Conservation (phyloP, 768 basidiomycete species). For the Lentinula sp. region DNA sequence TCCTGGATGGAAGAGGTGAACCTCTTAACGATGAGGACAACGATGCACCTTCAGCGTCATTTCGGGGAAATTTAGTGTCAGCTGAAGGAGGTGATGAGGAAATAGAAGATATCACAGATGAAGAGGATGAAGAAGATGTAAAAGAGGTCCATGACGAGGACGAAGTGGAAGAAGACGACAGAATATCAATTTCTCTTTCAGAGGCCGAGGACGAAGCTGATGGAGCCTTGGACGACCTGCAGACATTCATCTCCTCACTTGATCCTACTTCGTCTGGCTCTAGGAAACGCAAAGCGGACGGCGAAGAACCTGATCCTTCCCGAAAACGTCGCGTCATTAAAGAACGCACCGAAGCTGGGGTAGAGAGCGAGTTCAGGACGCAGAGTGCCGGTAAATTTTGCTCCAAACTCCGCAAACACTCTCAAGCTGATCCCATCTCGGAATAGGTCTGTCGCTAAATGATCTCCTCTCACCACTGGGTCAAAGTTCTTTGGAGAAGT, state of each 20-base stretch:
- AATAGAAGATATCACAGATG: slow-evolving; percentile 22
- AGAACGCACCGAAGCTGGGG: slow-evolving; percentile 74
- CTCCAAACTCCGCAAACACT: neutral
- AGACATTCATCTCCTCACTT: slow-evolving; percentile 65
- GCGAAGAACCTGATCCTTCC: slow-evolving; percentile 24
- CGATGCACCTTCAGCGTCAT: slow-evolving; percentile 26
- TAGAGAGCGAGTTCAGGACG: slow-evolving; percentile 76
- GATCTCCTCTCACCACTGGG: slow-evolving; percentile 74
- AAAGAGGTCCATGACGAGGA: slow-evolving; percentile 19
- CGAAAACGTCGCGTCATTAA: slow-evolving; percentile 58
- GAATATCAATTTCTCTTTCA: slow-evolving; percentile 36
- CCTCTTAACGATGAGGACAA: slow-evolving; percentile 32
- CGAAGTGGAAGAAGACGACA: slow-evolving; percentile 39
- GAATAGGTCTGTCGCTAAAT: slow-evolving; percentile 54
- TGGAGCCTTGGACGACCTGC: slow-evolving; percentile 63
- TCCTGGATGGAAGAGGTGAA: slow-evolving; percentile 36
- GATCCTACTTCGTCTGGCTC: slow-evolving; percentile 33
- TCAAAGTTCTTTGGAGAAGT: slow-evolving; percentile 62
- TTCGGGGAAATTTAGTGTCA: neutral
- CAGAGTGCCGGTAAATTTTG: slow-evolving; percentile 36
- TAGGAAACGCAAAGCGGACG: slow-evolving; percentile 70
- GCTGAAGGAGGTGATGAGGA: neutral
- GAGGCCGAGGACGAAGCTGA: slow-evolving; percentile 48
- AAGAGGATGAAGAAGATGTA: slow-evolving; percentile 23
- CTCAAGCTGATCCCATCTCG: slow-evolving; percentile 1